Base-by-base conservation (phyloP, 768 basidiomycete species). In the Calocybe indica region DNA sequence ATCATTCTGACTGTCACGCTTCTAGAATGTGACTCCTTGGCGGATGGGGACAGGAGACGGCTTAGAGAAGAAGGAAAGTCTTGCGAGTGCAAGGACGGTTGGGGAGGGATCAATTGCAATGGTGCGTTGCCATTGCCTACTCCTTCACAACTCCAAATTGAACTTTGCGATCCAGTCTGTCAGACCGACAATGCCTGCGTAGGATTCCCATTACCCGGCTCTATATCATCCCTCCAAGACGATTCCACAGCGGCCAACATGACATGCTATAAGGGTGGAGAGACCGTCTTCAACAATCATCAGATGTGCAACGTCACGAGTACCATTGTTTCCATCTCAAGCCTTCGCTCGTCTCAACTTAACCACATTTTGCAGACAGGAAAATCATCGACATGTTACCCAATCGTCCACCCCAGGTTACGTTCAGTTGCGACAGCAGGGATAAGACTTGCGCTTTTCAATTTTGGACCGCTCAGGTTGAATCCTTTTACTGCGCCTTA, bases 271-370 rank as follows among this genome's bases (percentile, higher is more conserved):
- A 88, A 76, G 46, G 90, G 89, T 37, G 96, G 96, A 15, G 79
- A 88, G 62, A 94, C 92, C 0, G 88, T 99, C n/a, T 88, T 90
- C 64, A 85, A 81, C 62, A 93, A 96, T 55, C 92, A 93, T 65
- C 95, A 99, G 64, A 92, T 96, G 83, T 99, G 96, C 67, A 82
- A 97, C 62, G 94, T 99, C 32, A 99, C 96, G 8, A 98, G 93
- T 95, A 60, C 56, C 90, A 73, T 6, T 15, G 36, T 11, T 12
- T n/a, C n/a, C 42, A 32, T 14, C 11, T 31, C 35, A 3, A 35
- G 11, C 46, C 14, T 12, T 40, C 13, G 37, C 38, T n/a, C 35
- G 22, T 13, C 41, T 37, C 30, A 11, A 32, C 8, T 28, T 44
- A 48, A 36, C 45, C 37, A 13, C 41, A 4, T n/a, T 37, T 22